Evolutionary conservation across 1,284 basidiomycete species (phyloP).

Genomic region (Heterobasidion irregulare): DNA sequence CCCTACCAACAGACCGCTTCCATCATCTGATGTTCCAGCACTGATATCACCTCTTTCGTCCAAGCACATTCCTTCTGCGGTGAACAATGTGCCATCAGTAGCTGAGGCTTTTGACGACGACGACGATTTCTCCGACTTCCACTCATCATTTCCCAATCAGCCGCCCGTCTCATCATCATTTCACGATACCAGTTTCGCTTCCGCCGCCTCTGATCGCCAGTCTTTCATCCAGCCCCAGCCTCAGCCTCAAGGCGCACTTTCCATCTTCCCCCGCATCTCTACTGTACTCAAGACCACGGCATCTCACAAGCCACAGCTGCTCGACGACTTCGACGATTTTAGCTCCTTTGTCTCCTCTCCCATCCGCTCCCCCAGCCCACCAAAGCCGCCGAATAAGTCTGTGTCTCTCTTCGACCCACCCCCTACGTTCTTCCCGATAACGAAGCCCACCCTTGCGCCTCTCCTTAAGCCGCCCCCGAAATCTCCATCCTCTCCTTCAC

Average conservation of each 20-base stretch:
- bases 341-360: conserved; percentile 1
- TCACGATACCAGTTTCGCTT: conserved; percentile 5
- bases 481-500: background rate
- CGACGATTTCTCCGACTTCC: conserved; percentile 24
- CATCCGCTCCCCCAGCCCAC: background rate
- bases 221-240: background rate
- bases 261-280: conserved; percentile 1
- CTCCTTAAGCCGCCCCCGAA: background rate
- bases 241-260: conserved; percentile 1
- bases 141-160: conserved; percentile 10
- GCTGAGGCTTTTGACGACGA: background rate
- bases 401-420: background rate
- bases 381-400: background rate
- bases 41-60: background rate
- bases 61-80: background rate
- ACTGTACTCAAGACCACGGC: background rate
- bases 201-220: conserved; percentile 2
- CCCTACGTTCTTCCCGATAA: conserved; percentile 11
- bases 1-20: background rate
- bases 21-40: background rate
- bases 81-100: background rate
- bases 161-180: background rate
- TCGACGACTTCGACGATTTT: background rate
- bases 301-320: background rate
- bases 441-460: too few species aligned